These are phyloP conservation scores for Leptographium wingfieldii DNA, from an alignment of 2,329 filamentous ascomycete genomes.

Conservation along the genomic window DNA sequence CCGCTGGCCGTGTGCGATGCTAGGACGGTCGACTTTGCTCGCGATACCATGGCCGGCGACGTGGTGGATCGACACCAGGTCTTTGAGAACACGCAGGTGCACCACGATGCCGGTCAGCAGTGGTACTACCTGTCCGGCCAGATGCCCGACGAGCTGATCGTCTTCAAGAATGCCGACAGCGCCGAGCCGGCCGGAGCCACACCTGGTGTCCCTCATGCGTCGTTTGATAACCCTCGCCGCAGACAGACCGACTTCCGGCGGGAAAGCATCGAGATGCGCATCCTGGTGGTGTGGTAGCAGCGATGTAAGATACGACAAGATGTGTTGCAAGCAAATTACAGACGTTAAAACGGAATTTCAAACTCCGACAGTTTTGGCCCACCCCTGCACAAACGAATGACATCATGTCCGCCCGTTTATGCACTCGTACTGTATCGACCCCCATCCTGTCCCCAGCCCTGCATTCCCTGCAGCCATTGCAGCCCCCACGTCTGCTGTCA, in stretches of 20 bases:
- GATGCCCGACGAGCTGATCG: constrained; percentile 11
- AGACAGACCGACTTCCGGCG: constrained; percentile 7
- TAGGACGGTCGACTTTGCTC: constrained; percentile 11
- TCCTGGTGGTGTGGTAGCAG: constrained; percentile 9
- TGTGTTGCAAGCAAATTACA: too few relatives aligned
- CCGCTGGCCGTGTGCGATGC: constrained; percentile 14
- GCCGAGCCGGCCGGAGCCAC: constrained; percentile 3
- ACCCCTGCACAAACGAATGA: neutral
- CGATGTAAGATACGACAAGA: too few relatives aligned
- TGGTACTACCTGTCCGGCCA: constrained; percentile 14
- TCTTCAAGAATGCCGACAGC: constrained; percentile 13
- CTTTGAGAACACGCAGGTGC: constrained; percentile 14
- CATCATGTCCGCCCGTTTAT: neutral
- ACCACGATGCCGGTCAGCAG: constrained; percentile 9
- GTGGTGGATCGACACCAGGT: constrained; percentile 12
- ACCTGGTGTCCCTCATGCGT: constrained; percentile 9
- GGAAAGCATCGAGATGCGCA: constrained; percentile 11
- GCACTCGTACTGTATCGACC: neutral
- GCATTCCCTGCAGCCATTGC: neutral
- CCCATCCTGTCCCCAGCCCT: neutral
- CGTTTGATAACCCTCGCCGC: constrained; percentile 8
- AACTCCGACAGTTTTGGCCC: neutral
- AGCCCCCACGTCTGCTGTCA: neutral
- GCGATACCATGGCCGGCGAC: constrained; percentile 13
- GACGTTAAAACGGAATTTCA: too few relatives aligned